These are phyloP conservation scores for Pouteria glomerata DNA, from an alignment of 148 eudicot species.

Conservation along the genomic window DNA sequence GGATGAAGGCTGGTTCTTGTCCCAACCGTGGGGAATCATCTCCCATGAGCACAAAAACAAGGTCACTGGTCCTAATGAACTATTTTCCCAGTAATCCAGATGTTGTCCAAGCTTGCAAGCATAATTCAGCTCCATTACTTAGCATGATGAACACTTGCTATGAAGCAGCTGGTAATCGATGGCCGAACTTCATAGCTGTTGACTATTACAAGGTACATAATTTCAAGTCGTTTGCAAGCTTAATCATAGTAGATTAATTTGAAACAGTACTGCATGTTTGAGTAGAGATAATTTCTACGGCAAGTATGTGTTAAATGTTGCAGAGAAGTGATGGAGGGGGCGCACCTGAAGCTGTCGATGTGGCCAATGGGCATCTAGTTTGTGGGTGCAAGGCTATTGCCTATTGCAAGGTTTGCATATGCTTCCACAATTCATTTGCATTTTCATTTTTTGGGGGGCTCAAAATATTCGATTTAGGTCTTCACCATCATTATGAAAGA, in stretches of 20 bases:
- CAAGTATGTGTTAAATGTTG: too few relatives aligned
- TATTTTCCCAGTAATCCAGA: slow-evolving; percentile 57
- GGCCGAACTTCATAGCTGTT: slow-evolving; percentile 90
- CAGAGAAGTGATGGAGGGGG: slow-evolving; percentile 98
- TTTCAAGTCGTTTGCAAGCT: too few relatives aligned
- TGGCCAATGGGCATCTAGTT: slow-evolving; percentile 63
- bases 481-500: too few relatives aligned
- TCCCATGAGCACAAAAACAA: slow-evolving; percentile 54
- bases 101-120: slow-evolving; percentile 56
- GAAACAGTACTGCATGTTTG: too few relatives aligned
- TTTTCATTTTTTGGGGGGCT: too few relatives aligned
- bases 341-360: slow-evolving; percentile 86
- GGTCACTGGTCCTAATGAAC: slow-evolving; percentile 69
- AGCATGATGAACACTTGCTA: slow-evolving; percentile 63
- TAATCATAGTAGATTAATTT: too few relatives aligned
- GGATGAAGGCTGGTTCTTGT: slow-evolving; percentile 63
- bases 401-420: slow-evolving; percentile 75
- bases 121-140: slow-evolving; percentile 65
- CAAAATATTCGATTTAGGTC: too few relatives aligned
- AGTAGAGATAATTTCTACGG: too few relatives aligned
- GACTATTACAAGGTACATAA: slow-evolving; percentile 82
- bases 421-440: too few relatives aligned
- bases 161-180: slow-evolving; percentile 62
- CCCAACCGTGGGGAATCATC: slow-evolving; percentile 78
- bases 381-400: slow-evolving; percentile 70